phyloP scores from a whole-genome alignment of 108 stramenopile genomes.

The Nannochloropsis oceanica region DNA sequence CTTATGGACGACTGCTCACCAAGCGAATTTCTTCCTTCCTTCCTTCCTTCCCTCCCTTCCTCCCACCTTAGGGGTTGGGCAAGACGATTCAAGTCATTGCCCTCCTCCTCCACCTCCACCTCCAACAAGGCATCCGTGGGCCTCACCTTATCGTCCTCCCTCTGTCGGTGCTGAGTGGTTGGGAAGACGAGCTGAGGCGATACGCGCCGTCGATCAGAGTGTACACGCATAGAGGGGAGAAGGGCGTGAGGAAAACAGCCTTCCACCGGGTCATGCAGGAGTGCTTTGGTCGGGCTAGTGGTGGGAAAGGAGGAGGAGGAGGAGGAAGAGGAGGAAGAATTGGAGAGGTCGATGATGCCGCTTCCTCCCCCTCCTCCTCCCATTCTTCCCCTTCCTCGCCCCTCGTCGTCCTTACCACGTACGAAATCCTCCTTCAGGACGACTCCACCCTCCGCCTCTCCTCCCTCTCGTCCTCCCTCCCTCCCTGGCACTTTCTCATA shows the following conservation, averaged over 20 bases:
- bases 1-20: not conserved
- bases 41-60: not conserved
- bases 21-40: not conserved
- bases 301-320: no score
- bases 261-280: not conserved
- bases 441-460: conserved; percentile 17
- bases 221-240: not conserved
- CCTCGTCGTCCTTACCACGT: conserved; percentile 79
- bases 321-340: no score
- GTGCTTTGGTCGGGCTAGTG: not conserved
- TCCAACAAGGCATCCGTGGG: not conserved
- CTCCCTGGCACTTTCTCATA: conserved; percentile 71
- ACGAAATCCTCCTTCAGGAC: conserved; percentile 48
- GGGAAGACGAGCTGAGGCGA: not conserved
- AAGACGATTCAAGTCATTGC: not conserved
- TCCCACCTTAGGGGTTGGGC: not conserved
- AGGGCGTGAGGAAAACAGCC: not conserved
- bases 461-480: conserved; percentile 49
- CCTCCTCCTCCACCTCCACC: not conserved
- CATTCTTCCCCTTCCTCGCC: conserved; percentile 54
- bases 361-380: no score
- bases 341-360: no score
- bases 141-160: not conserved
- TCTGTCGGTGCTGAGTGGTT: not conserved
- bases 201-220: not conserved